Percentiles rank a stretch among this genome's conserved stretches.
Evolutionary conservation across 331 rosid genomes (phyloP).

Genomic region (Pyrus hybrid): DNA sequence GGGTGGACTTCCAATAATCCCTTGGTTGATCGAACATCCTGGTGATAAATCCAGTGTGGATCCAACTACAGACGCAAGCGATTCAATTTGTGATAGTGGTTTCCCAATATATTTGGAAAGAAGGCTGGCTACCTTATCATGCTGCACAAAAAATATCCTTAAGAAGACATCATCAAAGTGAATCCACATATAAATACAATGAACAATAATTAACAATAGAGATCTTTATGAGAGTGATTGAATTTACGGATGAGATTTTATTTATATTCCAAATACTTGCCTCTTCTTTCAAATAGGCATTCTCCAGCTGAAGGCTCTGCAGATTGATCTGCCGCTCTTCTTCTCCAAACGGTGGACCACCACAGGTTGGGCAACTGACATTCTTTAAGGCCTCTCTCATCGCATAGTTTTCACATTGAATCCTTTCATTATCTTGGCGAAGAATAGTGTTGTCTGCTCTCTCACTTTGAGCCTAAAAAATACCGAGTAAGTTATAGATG

Average conservation of each 20-base stretch:
- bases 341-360: conserved; percentile 41
- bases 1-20: neutral
- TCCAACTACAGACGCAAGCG: conserved; percentile 1
- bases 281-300: conserved; percentile 45
- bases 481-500: neutral
- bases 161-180: conserved; percentile 2
- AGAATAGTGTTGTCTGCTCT: conserved; percentile 35
- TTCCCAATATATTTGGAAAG: conserved; percentile 29
- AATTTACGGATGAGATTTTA: no score
- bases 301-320: conserved; percentile 32
- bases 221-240: neutral
- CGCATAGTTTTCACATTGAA: conserved; percentile 35
- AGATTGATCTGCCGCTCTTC: conserved; percentile 19
- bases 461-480: conserved; percentile 43
- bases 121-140: conserved; percentile 24
- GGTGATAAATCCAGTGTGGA: conserved; percentile 1
- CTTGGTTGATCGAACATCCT: neutral
- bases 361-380: conserved; percentile 46
- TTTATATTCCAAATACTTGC: conserved; percentile 5
- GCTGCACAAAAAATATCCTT: conserved; percentile 23
- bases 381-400: conserved; percentile 39
- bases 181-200: neutral
- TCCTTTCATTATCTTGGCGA: conserved; percentile 48
- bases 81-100: conserved; percentile 8
- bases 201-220: neutral